Conservation (phyloP, 306 rosid species). For the Dicorynia guianensis region DNA sequence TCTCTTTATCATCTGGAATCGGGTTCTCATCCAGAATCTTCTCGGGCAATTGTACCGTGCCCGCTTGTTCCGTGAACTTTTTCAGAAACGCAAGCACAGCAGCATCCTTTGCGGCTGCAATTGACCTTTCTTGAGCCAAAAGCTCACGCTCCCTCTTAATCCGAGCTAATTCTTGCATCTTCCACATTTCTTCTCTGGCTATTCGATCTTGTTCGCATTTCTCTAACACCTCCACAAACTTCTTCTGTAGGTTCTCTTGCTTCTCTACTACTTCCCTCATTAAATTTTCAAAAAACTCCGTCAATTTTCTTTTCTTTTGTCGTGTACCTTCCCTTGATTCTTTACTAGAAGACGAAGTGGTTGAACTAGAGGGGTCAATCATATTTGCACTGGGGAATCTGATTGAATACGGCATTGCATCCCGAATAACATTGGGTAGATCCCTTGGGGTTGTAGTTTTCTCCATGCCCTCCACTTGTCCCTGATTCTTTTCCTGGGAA, state of each 20-base stretch:
- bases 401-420: conserved; percentile 65
- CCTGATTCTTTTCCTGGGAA: conserved; percentile 19
- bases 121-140: conserved; percentile 74
- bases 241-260: conserved; percentile 73
- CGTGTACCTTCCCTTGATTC: conserved; percentile 48
- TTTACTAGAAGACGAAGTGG: conserved; percentile 52
- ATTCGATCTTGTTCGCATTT: conserved; percentile 72
- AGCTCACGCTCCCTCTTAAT: conserved; percentile 64
- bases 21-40: conserved; percentile 23
- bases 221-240: conserved; percentile 69
- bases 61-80: conserved; percentile 56
- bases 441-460: conserved; percentile 7
- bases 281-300: conserved; percentile 58
- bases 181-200: conserved; percentile 81
- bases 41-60: conserved; percentile 44
- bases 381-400: conserved; percentile 47
- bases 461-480: conserved; percentile 31
- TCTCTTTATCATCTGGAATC: conserved; percentile 23
- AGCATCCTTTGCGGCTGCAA: conserved; percentile 80
- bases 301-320: conserved; percentile 61
- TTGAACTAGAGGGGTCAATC: conserved; percentile 44
- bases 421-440: conserved; percentile 44
- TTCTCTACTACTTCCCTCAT: conserved; percentile 74
- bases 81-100: conserved; percentile 70
- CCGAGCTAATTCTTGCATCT: conserved; percentile 66